Evolutionary conservation across 2,329 filamentous ascomycete species (phyloP).

Genomic region (Grosmannia penicillata): DNA sequence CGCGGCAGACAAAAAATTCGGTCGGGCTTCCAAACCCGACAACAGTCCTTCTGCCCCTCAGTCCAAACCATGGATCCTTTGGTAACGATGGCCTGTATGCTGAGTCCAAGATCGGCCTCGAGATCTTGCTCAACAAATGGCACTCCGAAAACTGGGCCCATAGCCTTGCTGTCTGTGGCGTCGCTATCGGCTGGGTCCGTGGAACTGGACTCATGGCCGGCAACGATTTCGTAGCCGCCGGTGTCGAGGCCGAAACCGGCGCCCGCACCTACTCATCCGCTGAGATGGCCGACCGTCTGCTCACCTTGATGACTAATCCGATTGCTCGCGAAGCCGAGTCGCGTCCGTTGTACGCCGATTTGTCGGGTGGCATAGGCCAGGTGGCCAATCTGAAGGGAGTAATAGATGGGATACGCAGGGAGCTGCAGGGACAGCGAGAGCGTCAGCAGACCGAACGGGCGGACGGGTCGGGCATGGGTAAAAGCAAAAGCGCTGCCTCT

Average conservation of each 20-base stretch:
- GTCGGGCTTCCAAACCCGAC: conserved; percentile 91
- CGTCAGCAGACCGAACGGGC: too few species aligned
- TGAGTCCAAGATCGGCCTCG: conserved; percentile 90
- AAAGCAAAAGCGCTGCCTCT: conserved; percentile 86
- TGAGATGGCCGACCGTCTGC: conserved; percentile 98
- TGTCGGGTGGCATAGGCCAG: conserved; percentile 96
- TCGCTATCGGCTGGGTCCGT: conserved; percentile 97
- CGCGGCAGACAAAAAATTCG: too few species aligned
- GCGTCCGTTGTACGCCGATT: conserved; percentile 90
- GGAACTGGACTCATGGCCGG: conserved; percentile 64
- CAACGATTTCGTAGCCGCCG: conserved; percentile 77
- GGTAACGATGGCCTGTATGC: conserved; percentile 92
- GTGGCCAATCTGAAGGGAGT: too few species aligned
- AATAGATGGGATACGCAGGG: too few species aligned
- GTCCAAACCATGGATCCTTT: conserved; percentile 96
- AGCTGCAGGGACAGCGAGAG: too few species aligned
- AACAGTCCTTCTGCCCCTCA: conserved; percentile 89
- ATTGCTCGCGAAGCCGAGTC: conserved; percentile 92
- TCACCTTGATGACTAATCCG: conserved; percentile 86
- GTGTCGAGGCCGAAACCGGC: conserved; percentile 88
- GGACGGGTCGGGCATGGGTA: conserved; percentile 84
- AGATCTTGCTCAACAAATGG: conserved; percentile 98
- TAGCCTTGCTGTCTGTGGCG: conserved; percentile 96
- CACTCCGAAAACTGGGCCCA: conserved; percentile 94
- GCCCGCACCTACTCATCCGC: conserved; percentile 98